Conservation (phyloP, 1,284 basidiomycete species). For the Microbotryum lychnidis-dioicae region DNA sequence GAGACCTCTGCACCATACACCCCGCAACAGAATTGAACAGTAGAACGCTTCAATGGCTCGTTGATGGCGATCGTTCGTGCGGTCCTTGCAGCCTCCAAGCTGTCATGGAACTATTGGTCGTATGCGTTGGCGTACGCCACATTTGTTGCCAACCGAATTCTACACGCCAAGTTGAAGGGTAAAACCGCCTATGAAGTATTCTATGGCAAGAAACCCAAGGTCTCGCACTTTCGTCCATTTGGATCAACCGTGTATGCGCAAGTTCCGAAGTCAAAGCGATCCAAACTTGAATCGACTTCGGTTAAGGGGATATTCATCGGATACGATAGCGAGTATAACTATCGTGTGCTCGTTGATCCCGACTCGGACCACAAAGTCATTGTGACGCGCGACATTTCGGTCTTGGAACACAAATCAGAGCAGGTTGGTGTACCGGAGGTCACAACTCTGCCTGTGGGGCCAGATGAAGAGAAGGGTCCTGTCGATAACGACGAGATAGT, state of each 20-base stretch:
- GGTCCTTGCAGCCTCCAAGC: not conserved
- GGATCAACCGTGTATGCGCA: not conserved
- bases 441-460: too few species aligned
- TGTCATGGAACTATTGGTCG: not conserved
- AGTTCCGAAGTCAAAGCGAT: not conserved
- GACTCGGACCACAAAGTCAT: too few species aligned
- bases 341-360: too few species aligned
- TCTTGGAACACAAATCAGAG: too few species aligned
- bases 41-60: not conserved
- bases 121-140: not conserved
- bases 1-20: conserved; percentile 9
- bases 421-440: too few species aligned
- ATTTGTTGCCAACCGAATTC: not conserved
- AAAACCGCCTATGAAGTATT: not conserved
- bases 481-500: too few species aligned
- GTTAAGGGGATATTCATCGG: not conserved
- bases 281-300: not conserved
- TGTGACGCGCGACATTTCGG: too few species aligned
- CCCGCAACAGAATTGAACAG: conserved; percentile 11
- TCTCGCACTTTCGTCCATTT: not conserved
- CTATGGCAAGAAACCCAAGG: not conserved
- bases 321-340: not conserved
- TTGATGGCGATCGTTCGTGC: not conserved
- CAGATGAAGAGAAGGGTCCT: too few species aligned
- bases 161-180: not conserved